These are phyloP conservation scores for Colletotrichum spaethianum DNA, from an alignment of 2,329 filamentous ascomycete species.

Conservation along the genomic window DNA sequence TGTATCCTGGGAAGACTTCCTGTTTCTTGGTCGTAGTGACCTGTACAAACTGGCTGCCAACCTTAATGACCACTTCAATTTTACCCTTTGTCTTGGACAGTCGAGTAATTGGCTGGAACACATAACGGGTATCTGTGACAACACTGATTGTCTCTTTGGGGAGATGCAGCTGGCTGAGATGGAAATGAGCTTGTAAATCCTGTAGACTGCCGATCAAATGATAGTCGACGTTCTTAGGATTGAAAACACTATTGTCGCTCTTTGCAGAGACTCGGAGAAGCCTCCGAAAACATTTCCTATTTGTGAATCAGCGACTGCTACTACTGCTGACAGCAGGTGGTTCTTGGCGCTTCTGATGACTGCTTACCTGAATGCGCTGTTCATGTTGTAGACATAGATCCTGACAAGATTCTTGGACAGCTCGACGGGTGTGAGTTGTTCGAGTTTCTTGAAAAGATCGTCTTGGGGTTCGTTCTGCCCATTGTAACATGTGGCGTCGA, in stretches of 20 bases:
- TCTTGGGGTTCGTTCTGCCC: slow-evolving; percentile 77
- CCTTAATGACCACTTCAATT: slow-evolving; percentile 78
- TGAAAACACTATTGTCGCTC: slow-evolving; percentile 72
- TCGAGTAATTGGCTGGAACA: slow-evolving; percentile 75
- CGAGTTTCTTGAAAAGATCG: slow-evolving; percentile 74
- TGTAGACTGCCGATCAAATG: slow-evolving; percentile 75
- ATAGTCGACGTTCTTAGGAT: slow-evolving; percentile 78
- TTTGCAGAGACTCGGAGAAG: slow-evolving; percentile 74
- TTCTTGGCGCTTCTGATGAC: slow-evolving; percentile 31
- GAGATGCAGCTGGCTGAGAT: slow-evolving; percentile 75
- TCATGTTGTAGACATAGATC: slow-evolving; percentile 82
- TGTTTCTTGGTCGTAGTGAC: slow-evolving; percentile 79
- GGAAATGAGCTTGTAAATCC: slow-evolving; percentile 77
- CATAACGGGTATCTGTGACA: slow-evolving; percentile 75
- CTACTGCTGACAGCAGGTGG: not conserved
- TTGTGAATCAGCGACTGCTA: slow-evolving; percentile 6
- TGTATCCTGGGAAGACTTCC: slow-evolving; percentile 74
- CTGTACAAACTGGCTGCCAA: slow-evolving; percentile 79
- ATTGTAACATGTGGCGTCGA: slow-evolving; percentile 80
- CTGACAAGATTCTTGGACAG: slow-evolving; percentile 71
- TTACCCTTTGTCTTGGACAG: slow-evolving; percentile 80
- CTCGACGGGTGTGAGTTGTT: slow-evolving; percentile 74
- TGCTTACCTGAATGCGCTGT: slow-evolving; percentile 74
- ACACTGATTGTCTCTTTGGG: slow-evolving; percentile 80
- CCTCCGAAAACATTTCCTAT: slow-evolving; percentile 74